A percentile compares a stretch with the other conserved stretches of the same genome.
phyloP scores from a whole-genome alignment of 257 asterid genomes.

The Gentiana straminea region DNA sequence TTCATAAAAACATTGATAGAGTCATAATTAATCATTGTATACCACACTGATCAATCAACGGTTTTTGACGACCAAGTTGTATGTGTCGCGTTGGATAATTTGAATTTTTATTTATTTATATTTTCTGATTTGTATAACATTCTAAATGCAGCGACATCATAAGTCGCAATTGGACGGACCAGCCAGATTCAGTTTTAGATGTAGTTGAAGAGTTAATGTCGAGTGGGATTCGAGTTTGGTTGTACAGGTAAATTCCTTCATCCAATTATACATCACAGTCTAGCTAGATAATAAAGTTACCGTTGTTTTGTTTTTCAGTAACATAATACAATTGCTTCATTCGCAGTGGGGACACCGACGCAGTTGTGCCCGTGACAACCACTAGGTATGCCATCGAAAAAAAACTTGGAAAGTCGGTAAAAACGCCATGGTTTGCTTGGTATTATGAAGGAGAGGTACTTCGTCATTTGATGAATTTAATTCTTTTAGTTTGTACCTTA shows the following conservation, averaged over 20 bases:
- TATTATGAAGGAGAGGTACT: constrained; percentile 31
- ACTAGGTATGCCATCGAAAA: constrained; percentile 29
- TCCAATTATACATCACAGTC: too few species aligned
- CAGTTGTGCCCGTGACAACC: too few species aligned
- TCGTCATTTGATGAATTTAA: too few species aligned
- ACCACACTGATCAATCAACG: too few species aligned
- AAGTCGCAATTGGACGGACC: constrained; percentile 17
- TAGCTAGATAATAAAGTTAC: too few species aligned
- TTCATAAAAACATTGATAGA: too few species aligned
- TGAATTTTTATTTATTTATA: neutral
- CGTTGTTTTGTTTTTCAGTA: too few species aligned
- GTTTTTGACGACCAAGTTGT: too few species aligned
- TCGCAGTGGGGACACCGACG: constrained; percentile 34
- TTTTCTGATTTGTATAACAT: neutral
- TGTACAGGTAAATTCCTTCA: constrained; percentile 24
- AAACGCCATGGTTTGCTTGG: constrained; percentile 47
- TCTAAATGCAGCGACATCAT: neutral
- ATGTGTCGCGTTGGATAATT: too few species aligned
- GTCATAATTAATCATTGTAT: too few species aligned
- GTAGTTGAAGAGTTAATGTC: constrained; percentile 36
- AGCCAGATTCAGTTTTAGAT: constrained; percentile 30
- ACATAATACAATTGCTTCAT: neutral
- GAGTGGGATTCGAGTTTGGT: constrained; percentile 40
- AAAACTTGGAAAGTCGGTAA: constrained; percentile 26
- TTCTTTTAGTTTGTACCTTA: too few species aligned